Evolutionary conservation across 1,139 yeast species (phyloP).

Genomic region (Magnusiomyces tetraspermus): DNA sequence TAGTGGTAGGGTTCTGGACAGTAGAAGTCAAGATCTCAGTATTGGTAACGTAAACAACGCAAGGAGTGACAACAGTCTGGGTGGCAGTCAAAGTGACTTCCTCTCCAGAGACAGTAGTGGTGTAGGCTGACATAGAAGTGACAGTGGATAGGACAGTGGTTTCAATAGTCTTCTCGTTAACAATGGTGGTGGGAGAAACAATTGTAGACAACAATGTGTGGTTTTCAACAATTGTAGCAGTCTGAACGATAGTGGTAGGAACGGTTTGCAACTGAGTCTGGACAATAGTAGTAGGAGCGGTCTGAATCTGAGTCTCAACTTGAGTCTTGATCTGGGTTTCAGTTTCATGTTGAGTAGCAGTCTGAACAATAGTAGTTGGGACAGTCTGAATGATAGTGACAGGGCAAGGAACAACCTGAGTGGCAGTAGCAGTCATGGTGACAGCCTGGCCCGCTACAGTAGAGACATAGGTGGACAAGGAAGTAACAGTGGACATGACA

Average conservation of each 20-base stretch:
- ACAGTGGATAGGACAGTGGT: neutral
- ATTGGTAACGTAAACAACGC: neutral
- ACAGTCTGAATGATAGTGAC: constrained; percentile 2
- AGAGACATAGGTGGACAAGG: neutral
- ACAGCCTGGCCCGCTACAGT: neutral
- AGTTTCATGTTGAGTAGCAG: neutral
- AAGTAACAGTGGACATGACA: constrained; percentile 1
- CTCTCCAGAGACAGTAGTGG: neutral
- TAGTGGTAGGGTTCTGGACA: constrained; percentile 3
- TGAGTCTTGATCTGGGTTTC: neutral
- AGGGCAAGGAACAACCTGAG: constrained; percentile 1
- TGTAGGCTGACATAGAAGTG: neutral
- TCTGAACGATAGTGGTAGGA: neutral
- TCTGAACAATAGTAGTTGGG: neutral
- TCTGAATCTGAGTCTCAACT: neutral
- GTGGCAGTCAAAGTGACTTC: neutral
- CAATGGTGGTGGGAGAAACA: neutral
- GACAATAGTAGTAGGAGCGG: constrained; percentile 1
- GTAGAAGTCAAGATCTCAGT: neutral
- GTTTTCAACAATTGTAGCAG: neutral
- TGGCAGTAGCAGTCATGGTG: constrained; percentile 1
- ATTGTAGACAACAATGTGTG: neutral
- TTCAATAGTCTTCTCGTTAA: neutral
- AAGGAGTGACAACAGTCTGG: constrained; percentile 1
- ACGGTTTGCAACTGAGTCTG: constrained; percentile 3